Evolutionary conservation across 345 rosid genomes (phyloP).

Genomic region (Populus euphratica): DNA sequence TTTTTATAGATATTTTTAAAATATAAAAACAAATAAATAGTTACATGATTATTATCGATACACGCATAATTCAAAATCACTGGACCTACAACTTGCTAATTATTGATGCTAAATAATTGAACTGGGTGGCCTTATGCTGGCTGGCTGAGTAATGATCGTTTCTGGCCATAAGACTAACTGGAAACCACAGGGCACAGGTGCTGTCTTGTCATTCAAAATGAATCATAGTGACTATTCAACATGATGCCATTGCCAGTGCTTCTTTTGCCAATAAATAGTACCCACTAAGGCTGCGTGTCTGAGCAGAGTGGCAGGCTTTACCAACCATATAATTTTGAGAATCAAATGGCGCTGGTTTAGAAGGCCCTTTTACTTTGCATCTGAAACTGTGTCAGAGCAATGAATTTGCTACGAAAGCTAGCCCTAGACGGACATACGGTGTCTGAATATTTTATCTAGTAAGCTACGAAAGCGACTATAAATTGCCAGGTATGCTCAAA

Average conservation of each 20-base stretch:
- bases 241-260: background rate
- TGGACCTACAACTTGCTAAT: constrained; percentile 21
- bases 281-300: background rate
- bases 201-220: background rate
- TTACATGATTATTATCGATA: too few species aligned
- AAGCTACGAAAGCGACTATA: background rate
- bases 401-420: too few species aligned
- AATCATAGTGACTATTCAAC: background rate
- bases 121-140: constrained; percentile 5
- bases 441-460: background rate
- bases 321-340: background rate
- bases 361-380: background rate
- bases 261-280: background rate
- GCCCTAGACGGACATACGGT: background rate
- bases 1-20: too few species aligned
- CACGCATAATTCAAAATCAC: constrained; percentile 5
- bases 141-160: background rate
- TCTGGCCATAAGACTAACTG: background rate
- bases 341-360: background rate
- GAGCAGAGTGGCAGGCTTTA: background rate
- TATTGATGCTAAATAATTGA: constrained; percentile 21
- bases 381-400: background rate
- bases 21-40: too few species aligned
- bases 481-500: background rate
- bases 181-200: background rate